Evolutionary conservation across 2,329 filamentous ascomycete species (phyloP).

Genomic region (Aspergillus unguis): DNA sequence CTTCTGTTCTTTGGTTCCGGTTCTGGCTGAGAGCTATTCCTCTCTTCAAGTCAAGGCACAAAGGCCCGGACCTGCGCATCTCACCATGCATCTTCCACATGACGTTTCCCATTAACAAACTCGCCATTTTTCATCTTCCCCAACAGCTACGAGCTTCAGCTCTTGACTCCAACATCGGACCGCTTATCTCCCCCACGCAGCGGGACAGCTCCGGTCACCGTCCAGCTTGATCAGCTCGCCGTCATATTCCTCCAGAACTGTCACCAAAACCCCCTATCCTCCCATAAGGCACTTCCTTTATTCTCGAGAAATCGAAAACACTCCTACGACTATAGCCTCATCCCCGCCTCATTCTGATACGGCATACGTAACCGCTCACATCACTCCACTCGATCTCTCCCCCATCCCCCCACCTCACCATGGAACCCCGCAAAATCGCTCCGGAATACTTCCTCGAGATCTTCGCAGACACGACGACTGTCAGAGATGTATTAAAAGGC

Average conservation of each 20-base stretch:
- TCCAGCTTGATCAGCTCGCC: slow-evolving; percentile 19
- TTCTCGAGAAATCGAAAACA: neutral
- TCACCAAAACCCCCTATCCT: slow-evolving; percentile 2
- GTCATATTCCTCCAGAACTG: slow-evolving; percentile 9
- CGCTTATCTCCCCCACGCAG: slow-evolving; percentile 14
- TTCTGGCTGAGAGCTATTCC: neutral
- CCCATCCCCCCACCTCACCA: slow-evolving; percentile 31
- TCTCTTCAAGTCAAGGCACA: slow-evolving; percentile 2
- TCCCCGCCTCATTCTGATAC: neutral
- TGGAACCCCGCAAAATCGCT: slow-evolving; percentile 63
- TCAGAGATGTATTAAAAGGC: slow-evolving; percentile 94
- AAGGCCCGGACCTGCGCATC: neutral
- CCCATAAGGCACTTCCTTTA: neutral
- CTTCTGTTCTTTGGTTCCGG: no score
- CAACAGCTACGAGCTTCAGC: slow-evolving; percentile 3
- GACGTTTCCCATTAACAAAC: neutral
- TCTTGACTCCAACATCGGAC: slow-evolving; percentile 6
- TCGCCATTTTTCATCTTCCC: neutral
- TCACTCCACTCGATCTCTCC: neutral
- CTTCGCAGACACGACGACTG: slow-evolving; percentile 83
- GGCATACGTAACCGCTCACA: neutral
- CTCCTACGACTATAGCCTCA: neutral
- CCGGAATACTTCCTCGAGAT: slow-evolving; percentile 92
- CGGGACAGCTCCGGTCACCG: slow-evolving; percentile 9
- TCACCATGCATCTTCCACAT: slow-evolving; percentile 2